Conservation (phyloP, 768 basidiomycete genomes). For the Mycena kentingensis region DNA sequence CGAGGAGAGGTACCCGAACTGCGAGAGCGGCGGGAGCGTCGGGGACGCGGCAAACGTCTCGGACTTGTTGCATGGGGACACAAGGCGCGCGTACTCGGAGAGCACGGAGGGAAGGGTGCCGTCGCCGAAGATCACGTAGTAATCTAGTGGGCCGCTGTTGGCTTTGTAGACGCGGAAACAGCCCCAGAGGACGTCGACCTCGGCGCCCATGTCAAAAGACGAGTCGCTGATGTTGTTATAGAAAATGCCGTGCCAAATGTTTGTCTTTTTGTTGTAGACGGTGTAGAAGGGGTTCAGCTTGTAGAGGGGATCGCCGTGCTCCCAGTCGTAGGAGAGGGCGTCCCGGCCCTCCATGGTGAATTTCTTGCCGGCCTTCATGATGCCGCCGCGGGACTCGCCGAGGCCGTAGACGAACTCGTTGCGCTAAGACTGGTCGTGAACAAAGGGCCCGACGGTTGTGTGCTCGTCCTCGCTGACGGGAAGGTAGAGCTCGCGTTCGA, state of each 20-base stretch:
- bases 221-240: slow-evolving; percentile 24
- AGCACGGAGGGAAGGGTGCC: slow-evolving; percentile 22
- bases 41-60: slow-evolving; percentile 19
- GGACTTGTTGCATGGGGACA: slow-evolving; percentile 8
- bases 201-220: slow-evolving; percentile 15
- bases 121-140: slow-evolving; percentile 23
- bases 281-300: slow-evolving; percentile 24
- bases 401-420: slow-evolving; percentile 24
- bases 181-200: slow-evolving; percentile 19
- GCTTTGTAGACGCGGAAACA: slow-evolving; percentile 22
- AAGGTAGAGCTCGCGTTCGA: slow-evolving; percentile 19
- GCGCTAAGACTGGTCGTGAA: slow-evolving; percentile 16
- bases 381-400: slow-evolving; percentile 21
- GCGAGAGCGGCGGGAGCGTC: slow-evolving; percentile 20
- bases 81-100: slow-evolving; percentile 22
- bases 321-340: slow-evolving; percentile 21
- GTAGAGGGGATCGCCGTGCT: slow-evolving; percentile 20
- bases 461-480: slow-evolving; percentile 21
- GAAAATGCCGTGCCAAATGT: slow-evolving; percentile 21
- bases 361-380: slow-evolving; percentile 21
- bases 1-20: slow-evolving; percentile 23
- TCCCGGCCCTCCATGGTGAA: slow-evolving; percentile 21
- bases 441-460: slow-evolving; percentile 12
- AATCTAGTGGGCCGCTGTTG: slow-evolving; percentile 22
- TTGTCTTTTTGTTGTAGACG: slow-evolving; percentile 24